A percentile compares a stretch with the other conserved stretches of the same genome.
Evolutionary conservation across 768 basidiomycete species (phyloP).

Genomic region (Goffeauzyma gilvescens): DNA sequence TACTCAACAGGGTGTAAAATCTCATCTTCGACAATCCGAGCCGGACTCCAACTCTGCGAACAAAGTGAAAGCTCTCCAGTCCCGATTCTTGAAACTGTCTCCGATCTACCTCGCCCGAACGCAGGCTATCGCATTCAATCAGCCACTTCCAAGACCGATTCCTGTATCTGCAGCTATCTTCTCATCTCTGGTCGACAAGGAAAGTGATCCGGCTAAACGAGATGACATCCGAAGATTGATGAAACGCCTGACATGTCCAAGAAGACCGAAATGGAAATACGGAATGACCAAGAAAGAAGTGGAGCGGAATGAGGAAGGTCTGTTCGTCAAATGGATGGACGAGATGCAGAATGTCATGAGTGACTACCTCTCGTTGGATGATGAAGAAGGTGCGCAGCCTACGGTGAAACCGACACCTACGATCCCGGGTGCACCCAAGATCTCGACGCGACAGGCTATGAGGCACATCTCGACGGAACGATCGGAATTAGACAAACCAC

Average conservation of each 20-base stretch:
- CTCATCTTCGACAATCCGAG: background rate
- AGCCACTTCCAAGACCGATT: slow-evolving; percentile 22
- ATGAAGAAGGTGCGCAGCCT: slow-evolving; percentile 2
- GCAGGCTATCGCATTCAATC: slow-evolving; percentile 19
- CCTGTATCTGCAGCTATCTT: slow-evolving; percentile 10
- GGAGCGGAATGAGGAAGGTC: slow-evolving; percentile 70
- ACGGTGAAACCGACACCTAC: slow-evolving; percentile 36
- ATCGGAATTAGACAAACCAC: slow-evolving; percentile 30
- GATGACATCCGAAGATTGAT: slow-evolving; percentile 10
- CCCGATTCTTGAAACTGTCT: slow-evolving; percentile 19
- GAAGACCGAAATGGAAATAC: slow-evolving; percentile 67
- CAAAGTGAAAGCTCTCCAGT: slow-evolving; percentile 12
- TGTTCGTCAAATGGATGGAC: slow-evolving; percentile 59
- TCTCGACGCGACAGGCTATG: too few species aligned
- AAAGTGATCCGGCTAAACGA: slow-evolving; percentile 6
- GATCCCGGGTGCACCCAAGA: too few species aligned
- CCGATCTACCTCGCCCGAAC: slow-evolving; percentile 22
- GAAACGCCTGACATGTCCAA: slow-evolving; percentile 39
- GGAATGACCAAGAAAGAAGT: slow-evolving; percentile 75
- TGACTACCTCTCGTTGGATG: slow-evolving; percentile 36
- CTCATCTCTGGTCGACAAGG: slow-evolving; percentile 10
- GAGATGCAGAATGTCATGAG: slow-evolving; percentile 44
- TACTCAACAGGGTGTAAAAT: background rate
- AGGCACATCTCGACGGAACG: too few species aligned
- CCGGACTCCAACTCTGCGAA: too few species aligned